Percentiles rank a stretch among this genome's conserved stretches.
phyloP scores from a whole-genome alignment of 2,329 filamentous ascomycete species.

The Colletotrichum sidae region DNA sequence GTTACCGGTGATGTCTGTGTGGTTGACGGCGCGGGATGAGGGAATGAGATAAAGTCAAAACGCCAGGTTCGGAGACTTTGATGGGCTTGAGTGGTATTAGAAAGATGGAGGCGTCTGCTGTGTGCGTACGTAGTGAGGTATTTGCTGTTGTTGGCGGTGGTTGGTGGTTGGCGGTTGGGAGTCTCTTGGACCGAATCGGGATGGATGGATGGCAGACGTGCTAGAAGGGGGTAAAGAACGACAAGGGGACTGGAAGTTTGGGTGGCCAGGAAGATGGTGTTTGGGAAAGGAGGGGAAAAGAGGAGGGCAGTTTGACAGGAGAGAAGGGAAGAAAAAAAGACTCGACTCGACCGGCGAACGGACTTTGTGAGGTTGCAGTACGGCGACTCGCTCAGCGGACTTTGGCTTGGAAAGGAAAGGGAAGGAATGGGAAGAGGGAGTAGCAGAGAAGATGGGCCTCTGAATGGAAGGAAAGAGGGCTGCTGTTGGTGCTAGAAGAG shows the following conservation, averaged over 20 bases:
- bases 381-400: slow-evolving; percentile 12
- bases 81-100: slow-evolving; percentile 14
- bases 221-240: slow-evolving; percentile 8
- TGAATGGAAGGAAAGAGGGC: slow-evolving; percentile 18
- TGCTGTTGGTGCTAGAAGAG: slow-evolving; percentile 4
- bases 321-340: slow-evolving; percentile 1
- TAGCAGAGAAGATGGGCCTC: slow-evolving; percentile 18
- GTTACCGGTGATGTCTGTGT: not conserved
- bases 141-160: not conserved
- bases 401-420: not conserved
- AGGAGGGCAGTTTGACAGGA: slow-evolving; percentile 1
- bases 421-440: not conserved
- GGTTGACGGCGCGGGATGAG: slow-evolving; percentile 12
- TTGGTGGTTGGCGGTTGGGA: not conserved
- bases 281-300: slow-evolving; percentile 6
- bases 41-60: slow-evolving; percentile 29
- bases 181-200: slow-evolving; percentile 16
- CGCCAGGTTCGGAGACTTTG: slow-evolving; percentile 29
- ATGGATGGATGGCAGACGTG: slow-evolving; percentile 4
- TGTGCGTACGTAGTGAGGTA: slow-evolving; percentile 2
- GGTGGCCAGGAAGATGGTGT: not conserved
- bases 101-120: not conserved
- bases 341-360: slow-evolving; percentile 5
- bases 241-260: slow-evolving; percentile 6
- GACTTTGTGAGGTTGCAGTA: not conserved